These are phyloP conservation scores for Mycosphaerella sp. DNA, from an alignment of 2,329 filamentous ascomycete genomes.

Conservation along the genomic window DNA sequence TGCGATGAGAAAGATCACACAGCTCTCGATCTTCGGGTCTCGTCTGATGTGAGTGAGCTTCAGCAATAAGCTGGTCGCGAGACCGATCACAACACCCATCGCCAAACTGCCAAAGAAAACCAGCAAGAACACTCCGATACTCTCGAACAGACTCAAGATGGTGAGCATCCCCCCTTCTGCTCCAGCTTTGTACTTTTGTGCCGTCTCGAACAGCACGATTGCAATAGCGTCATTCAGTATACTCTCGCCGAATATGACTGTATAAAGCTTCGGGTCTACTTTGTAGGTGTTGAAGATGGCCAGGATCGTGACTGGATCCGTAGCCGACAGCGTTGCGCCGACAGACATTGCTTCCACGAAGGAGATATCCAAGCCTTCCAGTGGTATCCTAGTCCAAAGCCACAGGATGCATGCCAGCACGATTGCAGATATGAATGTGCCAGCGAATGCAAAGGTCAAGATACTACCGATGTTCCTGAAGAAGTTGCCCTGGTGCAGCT, in stretches of 20 bases:
- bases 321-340: conserved; percentile 91
- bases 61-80: conserved; percentile 76
- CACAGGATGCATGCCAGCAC: conserved; percentile 85
- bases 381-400: conserved; percentile 78
- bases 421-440: conserved; percentile 95
- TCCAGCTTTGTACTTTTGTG: conserved; percentile 81
- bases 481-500: conserved; percentile 97
- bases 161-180: conserved; percentile 64
- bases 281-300: conserved; percentile 99
- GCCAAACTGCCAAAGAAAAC: conserved; percentile 93
- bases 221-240: conserved; percentile 98
- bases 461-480: conserved; percentile 98
- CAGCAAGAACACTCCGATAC: conserved; percentile 86
- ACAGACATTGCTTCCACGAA: conserved; percentile 97
- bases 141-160: conserved; percentile 78
- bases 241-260: conserved; percentile 96
- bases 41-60: conserved; percentile 93
- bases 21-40: conserved; percentile 95
- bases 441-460: conserved; percentile 92
- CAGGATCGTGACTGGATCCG: conserved; percentile 93
- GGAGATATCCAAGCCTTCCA: conserved; percentile 76
- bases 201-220: conserved; percentile 97
- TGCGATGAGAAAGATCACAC: conserved; percentile 83
- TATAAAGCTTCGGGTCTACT: conserved; percentile 97
- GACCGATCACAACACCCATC: conserved; percentile 81